Percentiles rank a stretch among this genome's conserved stretches.
Conservation (phyloP, 2,329 filamentous ascomycete species). For the Trichoderma gracile region DNA sequence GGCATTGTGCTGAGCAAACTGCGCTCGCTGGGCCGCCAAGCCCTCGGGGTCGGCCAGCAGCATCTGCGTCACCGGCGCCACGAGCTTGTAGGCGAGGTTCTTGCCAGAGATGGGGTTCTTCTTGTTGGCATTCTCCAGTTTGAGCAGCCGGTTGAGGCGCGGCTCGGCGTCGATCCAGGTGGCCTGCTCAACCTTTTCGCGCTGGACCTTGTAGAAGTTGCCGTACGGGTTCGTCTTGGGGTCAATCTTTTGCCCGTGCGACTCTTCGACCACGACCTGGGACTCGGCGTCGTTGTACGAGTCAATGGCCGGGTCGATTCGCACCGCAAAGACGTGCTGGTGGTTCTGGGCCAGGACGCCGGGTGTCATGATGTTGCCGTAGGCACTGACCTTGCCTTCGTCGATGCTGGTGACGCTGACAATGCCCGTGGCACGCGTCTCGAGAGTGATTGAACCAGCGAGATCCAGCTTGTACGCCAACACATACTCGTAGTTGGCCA, state of each 20-base stretch:
- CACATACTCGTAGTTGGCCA: slow-evolving; percentile 69
- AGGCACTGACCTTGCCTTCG: slow-evolving; percentile 51
- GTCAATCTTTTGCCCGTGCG: slow-evolving; percentile 42
- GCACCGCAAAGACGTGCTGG: slow-evolving; percentile 67
- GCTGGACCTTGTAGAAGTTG: slow-evolving; percentile 59
- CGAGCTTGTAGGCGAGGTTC: slow-evolving; percentile 52
- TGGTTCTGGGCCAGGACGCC: slow-evolving; percentile 69
- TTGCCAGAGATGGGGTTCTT: slow-evolving; percentile 52
- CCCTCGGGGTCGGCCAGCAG: slow-evolving; percentile 49
- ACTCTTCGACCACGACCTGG: slow-evolving; percentile 48
- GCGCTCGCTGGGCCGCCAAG: slow-evolving; percentile 45
- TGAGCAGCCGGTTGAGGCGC: slow-evolving; percentile 51
- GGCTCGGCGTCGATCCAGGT: slow-evolving; percentile 56
- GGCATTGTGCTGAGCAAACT: slow-evolving; percentile 48
- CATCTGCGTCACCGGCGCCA: slow-evolving; percentile 48
- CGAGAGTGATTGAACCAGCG: slow-evolving; percentile 60
- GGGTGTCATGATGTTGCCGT: slow-evolving; percentile 63
- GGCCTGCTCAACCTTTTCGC: slow-evolving; percentile 48
- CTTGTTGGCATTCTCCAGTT: slow-evolving; percentile 49
- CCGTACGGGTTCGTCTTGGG: slow-evolving; percentile 60
- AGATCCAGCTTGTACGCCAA: slow-evolving; percentile 60
- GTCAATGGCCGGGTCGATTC: slow-evolving; percentile 66
- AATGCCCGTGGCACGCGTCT: slow-evolving; percentile 67
- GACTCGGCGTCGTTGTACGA: slow-evolving; percentile 48
- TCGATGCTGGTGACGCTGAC: slow-evolving; percentile 62